Conservation (phyloP, 1,284 basidiomycete genomes). For the Papiliotrema flavescens region DNA sequence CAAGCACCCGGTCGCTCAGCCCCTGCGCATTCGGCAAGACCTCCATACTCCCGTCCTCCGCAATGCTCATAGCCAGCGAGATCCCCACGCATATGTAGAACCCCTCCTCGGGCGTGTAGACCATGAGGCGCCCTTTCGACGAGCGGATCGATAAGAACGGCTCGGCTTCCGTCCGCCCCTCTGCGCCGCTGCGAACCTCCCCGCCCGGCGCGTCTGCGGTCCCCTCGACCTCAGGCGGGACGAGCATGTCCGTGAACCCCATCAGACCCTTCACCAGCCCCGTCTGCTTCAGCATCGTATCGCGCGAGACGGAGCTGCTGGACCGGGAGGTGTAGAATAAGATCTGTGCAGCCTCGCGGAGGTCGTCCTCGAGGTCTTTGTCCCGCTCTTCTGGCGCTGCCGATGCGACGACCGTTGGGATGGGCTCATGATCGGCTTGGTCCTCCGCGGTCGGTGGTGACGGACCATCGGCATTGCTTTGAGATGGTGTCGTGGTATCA, state of each 20-base stretch:
- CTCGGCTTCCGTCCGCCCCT: background rate
- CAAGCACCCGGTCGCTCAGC: conserved; percentile 31
- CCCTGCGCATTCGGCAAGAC: conserved; percentile 18
- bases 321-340: conserved; percentile 39
- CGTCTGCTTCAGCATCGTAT: conserved; percentile 43
- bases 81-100: conserved; percentile 40
- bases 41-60: conserved; percentile 10
- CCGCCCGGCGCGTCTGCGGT: conserved; percentile 1
- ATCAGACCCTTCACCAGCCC: conserved; percentile 43
- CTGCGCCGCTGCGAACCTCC: conserved; percentile 17
- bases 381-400: conserved; percentile 13
- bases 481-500: background rate
- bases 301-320: conserved; percentile 34
- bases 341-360: conserved; percentile 42
- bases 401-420: too few species aligned
- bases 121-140: conserved; percentile 27
- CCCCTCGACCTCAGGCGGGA: background rate
- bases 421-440: too few species aligned
- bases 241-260: conserved; percentile 38
- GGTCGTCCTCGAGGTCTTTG: conserved; percentile 39
- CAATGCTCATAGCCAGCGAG: conserved; percentile 14
- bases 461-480: background rate
- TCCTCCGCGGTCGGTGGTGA: background rate
- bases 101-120: conserved; percentile 34
- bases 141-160: conserved; percentile 26